Conservation (phyloP, 139 green algal genomes). For the Chloropicon primus region DNA sequence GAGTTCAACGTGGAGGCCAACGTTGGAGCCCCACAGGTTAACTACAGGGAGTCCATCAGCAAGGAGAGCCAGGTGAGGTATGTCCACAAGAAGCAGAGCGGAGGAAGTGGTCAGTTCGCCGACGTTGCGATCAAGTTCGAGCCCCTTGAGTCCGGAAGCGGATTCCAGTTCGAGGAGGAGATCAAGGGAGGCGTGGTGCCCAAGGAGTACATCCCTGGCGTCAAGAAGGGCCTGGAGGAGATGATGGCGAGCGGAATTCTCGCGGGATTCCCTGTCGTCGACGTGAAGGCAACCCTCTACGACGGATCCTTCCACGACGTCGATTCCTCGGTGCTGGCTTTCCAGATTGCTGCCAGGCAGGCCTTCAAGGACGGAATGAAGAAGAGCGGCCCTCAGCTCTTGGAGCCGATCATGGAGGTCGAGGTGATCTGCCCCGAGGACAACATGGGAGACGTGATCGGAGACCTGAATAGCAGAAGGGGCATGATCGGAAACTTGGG, state of each 20-base stretch:
- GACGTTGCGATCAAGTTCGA: conserved; percentile 91
- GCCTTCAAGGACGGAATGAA: conserved; percentile 81
- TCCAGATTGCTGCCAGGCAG: conserved; percentile 86
- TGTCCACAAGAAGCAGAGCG: conserved; percentile 98
- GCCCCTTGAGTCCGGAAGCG: conserved; percentile 79
- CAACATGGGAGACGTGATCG: conserved; percentile 94
- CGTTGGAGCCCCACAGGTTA: conserved; percentile 81
- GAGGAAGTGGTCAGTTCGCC: conserved; percentile 91
- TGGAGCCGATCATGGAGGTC: conserved; percentile 96
- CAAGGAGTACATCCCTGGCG: conserved; percentile 98
- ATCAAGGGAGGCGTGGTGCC: conserved; percentile 94
- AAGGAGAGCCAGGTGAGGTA: conserved; percentile 64
- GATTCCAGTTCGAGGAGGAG: conserved; percentile 87
- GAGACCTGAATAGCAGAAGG: conserved; percentile 92
- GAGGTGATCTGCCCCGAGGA: conserved; percentile 91
- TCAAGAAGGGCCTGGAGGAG: conserved; percentile 84
- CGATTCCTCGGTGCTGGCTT: conserved; percentile 90
- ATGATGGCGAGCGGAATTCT: conserved; percentile 79
- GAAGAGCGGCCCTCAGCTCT: conserved; percentile 73
- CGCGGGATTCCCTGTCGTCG: conserved; percentile 91
- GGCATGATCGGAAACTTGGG: conserved; percentile 78
- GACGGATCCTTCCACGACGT: conserved; percentile 98
- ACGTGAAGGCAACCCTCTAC: conserved; percentile 67
- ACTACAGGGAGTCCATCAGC: conserved; percentile 96
- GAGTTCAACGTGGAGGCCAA: conserved; percentile 90